phyloP scores from a whole-genome alignment of 2,329 filamentous ascomycete genomes.

The Cercospora zeae-maydis region DNA sequence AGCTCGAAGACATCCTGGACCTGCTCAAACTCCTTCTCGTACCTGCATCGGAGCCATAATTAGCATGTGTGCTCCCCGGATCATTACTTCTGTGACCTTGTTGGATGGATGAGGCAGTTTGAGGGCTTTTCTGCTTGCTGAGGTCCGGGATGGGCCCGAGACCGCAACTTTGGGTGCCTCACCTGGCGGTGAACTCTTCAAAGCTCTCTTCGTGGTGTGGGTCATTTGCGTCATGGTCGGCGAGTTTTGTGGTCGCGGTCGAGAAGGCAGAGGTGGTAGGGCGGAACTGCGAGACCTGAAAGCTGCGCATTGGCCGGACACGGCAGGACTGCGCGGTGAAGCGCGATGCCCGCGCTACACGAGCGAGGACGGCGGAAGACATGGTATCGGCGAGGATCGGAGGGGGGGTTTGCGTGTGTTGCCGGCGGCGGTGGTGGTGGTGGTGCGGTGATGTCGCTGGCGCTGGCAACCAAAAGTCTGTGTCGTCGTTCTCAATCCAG shows the following conservation, averaged over 20 bases:
- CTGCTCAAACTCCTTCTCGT: constrained; percentile 97
- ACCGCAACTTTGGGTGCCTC: constrained; percentile 37
- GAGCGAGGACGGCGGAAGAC: constrained; percentile 32
- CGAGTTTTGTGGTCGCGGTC: constrained; percentile 46
- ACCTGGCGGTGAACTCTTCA: constrained; percentile 98
- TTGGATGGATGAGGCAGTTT: constrained; percentile 28
- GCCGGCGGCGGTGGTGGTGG: constrained; percentile 1
- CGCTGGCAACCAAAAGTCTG: constrained; percentile 4
- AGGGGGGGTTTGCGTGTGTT: constrained; percentile 19
- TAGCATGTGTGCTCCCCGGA: constrained; percentile 16
- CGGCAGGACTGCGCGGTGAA: constrained; percentile 25
- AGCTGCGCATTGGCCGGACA: constrained; percentile 24
- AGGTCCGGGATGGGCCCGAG: background rate
- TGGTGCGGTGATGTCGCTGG: background rate
- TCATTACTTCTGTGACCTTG: constrained; percentile 4
- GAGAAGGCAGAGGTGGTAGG: constrained; percentile 43
- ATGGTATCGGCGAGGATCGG: constrained; percentile 25
- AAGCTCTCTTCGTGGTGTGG: constrained; percentile 92
- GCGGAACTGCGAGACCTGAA: constrained; percentile 29
- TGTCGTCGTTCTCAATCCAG: background rate
- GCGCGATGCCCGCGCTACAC: constrained; percentile 27
- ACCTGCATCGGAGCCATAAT: constrained; percentile 57
- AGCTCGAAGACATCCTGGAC: constrained; percentile 99
- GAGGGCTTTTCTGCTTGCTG: constrained; percentile 26
- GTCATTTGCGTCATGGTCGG: constrained; percentile 41